These are phyloP conservation scores for Solanum bulbocastanum DNA, from an alignment of 257 asterid species.

Conservation along the genomic window DNA sequence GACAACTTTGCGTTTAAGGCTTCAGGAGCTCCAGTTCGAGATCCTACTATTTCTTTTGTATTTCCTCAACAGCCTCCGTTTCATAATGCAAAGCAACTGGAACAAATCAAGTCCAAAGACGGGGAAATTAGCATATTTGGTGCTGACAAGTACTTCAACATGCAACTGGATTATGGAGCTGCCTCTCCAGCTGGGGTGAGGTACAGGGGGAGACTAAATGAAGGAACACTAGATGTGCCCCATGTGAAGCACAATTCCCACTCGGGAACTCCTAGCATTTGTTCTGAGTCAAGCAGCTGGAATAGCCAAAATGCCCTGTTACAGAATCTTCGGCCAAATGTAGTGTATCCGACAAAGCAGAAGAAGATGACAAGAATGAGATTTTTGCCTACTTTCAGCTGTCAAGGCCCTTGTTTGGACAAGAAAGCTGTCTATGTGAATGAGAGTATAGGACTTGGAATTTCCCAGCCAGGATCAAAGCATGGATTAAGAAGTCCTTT, in stretches of 20 bases:
- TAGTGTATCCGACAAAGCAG: constrained; percentile 17
- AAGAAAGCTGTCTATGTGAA: constrained; percentile 24
- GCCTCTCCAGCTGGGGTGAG: not conserved
- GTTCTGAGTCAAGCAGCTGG: constrained; percentile 46
- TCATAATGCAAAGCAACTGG: not conserved
- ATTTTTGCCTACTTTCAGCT: constrained; percentile 35
- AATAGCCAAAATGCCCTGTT: constrained; percentile 38
- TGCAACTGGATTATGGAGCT: constrained; percentile 33
- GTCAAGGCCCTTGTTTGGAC: constrained; percentile 51
- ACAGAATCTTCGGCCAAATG: not conserved
- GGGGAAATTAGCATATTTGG: constrained; percentile 59
- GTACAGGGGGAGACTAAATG: not conserved
- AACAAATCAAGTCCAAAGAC: constrained; percentile 18
- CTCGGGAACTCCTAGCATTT: constrained; percentile 31
- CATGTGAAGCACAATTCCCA: not conserved
- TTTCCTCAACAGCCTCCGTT: constrained; percentile 14
- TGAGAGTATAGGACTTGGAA: constrained; percentile 11
- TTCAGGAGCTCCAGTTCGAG: constrained; percentile 35
- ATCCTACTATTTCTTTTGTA: constrained; percentile 32
- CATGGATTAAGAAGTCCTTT: not conserved
- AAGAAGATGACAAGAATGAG: constrained; percentile 24
- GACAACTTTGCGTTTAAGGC: constrained; percentile 37
- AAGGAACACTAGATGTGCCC: not conserved
- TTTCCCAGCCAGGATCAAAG: constrained; percentile 8
- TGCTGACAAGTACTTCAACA: constrained; percentile 81